Percentiles rank a stretch among this genome's conserved stretches.
Conservation (phyloP, 306 rosid genomes). For the Trifolium dubium region DNA sequence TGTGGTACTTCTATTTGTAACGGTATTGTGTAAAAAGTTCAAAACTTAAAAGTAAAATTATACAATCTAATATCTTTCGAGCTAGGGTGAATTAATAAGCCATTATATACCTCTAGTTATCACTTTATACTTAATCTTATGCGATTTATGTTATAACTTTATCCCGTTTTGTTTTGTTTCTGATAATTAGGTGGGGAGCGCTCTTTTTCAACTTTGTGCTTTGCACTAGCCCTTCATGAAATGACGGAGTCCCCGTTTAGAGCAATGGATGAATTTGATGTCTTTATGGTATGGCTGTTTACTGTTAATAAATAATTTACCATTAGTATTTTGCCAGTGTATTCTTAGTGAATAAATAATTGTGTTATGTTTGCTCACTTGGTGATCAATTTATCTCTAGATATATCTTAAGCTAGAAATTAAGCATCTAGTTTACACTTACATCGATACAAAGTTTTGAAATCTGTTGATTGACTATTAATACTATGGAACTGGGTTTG, state of each 20-base stretch:
- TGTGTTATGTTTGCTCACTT: constrained; percentile 11
- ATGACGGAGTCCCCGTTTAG: constrained; percentile 95
- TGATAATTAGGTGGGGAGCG: constrained; percentile 86
- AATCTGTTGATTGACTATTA: constrained; percentile 4
- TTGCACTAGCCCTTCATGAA: constrained; percentile 85
- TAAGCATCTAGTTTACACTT: not conserved
- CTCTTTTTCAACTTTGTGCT: constrained; percentile 92
- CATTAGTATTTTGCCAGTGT: not conserved
- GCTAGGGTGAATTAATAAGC: not conserved
- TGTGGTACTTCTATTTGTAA: not conserved
- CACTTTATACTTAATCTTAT: not conserved
- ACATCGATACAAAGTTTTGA: not conserved
- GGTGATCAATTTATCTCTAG: not conserved
- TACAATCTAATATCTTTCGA: not conserved
- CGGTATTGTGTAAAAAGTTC: not conserved
- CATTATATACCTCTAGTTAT: not conserved
- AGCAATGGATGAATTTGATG: constrained; percentile 98
- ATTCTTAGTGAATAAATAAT: not conserved
- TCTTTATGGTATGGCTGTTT: constrained; percentile 71
- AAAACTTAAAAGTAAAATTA: not conserved
- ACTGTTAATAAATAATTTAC: not conserved
- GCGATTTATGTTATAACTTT: not conserved
- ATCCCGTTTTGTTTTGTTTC: constrained; percentile 7
- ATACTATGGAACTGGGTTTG: constrained; percentile 20
- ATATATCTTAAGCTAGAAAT: not conserved